These are phyloP conservation scores for Mycena haematopus DNA, from an alignment of 768 basidiomycete species.

Conservation along the genomic window DNA sequence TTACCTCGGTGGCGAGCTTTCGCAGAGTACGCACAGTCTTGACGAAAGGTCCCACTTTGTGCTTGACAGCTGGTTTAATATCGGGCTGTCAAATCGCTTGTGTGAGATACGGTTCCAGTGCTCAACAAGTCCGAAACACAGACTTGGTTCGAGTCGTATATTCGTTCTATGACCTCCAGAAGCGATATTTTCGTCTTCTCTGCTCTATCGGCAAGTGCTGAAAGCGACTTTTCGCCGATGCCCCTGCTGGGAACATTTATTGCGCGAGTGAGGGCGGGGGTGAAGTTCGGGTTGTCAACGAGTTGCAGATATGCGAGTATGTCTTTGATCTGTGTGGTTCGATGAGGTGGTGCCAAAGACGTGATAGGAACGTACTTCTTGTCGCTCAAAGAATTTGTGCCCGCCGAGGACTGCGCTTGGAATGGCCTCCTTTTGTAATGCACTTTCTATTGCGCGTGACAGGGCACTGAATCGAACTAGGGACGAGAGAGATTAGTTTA, in stretches of 20 bases:
- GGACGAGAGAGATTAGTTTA: constrained; percentile 8
- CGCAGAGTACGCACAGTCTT: constrained; percentile 58
- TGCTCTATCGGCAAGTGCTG: constrained; percentile 62
- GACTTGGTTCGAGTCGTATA: constrained; percentile 55
- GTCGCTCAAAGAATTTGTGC: constrained; percentile 86
- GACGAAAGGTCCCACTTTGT: constrained; percentile 68
- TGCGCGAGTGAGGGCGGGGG: constrained; percentile 74
- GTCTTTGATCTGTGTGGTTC: constrained; percentile 69
- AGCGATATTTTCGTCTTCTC: constrained; percentile 57
- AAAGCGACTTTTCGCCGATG: constrained; percentile 80
- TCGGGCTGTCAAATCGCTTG: constrained; percentile 48
- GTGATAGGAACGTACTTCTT: constrained; percentile 57
- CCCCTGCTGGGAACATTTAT: constrained; percentile 75
- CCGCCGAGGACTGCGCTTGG: constrained; percentile 79
- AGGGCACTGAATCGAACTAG: constrained; percentile 86
- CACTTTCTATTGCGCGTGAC: constrained; percentile 75
- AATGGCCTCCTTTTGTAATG: constrained; percentile 80
- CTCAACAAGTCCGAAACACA: too few relatives aligned
- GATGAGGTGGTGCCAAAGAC: neutral
- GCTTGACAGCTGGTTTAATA: constrained; percentile 68
- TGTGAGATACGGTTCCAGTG: too few relatives aligned
- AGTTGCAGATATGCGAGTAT: constrained; percentile 83
- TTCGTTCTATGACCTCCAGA: constrained; percentile 65
- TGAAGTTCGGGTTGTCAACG: constrained; percentile 71
- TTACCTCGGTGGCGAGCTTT: constrained; percentile 59